phyloP scores from a whole-genome alignment of 768 basidiomycete genomes.

The Psilocybe cyanescens region DNA sequence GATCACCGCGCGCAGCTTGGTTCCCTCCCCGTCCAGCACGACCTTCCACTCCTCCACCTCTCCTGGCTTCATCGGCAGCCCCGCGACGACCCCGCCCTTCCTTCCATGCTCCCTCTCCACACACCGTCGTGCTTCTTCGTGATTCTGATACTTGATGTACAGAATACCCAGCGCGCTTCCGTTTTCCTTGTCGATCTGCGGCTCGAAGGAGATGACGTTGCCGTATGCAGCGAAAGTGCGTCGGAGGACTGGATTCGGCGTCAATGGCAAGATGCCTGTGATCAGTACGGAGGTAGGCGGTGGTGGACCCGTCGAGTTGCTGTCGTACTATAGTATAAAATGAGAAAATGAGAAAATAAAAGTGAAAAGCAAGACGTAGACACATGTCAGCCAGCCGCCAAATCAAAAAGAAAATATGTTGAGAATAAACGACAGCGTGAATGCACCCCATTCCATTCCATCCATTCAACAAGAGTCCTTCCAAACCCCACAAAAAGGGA shows the following conservation, averaged over 20 bases:
- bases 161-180: constrained; percentile 86
- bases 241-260: constrained; percentile 65
- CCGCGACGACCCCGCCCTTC: constrained; percentile 43
- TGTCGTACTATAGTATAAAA: constrained; percentile 63
- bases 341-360: constrained; percentile 6
- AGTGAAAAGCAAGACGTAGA: neutral
- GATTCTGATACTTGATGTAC: constrained; percentile 65
- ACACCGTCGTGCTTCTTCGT: constrained; percentile 72
- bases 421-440: neutral
- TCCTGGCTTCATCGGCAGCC: constrained; percentile 32
- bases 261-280: constrained; percentile 71
- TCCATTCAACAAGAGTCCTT: neutral
- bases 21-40: constrained; percentile 79
- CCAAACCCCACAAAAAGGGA: neutral
- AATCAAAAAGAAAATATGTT: too few species aligned
- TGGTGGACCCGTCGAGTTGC: constrained; percentile 68
- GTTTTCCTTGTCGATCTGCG: constrained; percentile 78
- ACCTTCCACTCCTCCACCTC: constrained; percentile 70
- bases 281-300: constrained; percentile 79
- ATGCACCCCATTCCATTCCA: neutral
- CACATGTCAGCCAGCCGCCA: too few species aligned
- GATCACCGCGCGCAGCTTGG: constrained; percentile 63
- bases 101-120: constrained; percentile 70
- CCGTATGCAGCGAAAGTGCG: constrained; percentile 70
- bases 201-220: constrained; percentile 65